Base-by-base conservation (phyloP, 345 rosid genomes). In the Lepidium aucheri region DNA sequence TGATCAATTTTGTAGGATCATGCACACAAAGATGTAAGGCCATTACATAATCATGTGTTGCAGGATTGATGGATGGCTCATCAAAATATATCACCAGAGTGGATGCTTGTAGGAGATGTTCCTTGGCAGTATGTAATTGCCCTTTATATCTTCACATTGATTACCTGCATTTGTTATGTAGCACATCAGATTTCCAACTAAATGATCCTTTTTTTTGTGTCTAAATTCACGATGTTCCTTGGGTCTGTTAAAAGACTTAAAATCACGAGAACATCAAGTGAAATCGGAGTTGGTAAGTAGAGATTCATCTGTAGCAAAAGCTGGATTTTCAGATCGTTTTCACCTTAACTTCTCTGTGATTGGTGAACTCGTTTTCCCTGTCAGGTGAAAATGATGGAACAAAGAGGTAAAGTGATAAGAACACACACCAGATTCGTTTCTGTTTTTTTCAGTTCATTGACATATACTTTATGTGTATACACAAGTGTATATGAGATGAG, bases 81-180 rank as follows among this genome's bases (percentile, higher is more conserved):
- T 85, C 83, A 17, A 90, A 81, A 26, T 86, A 81, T 73, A 85
- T 86, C 41, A 84, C 88, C 34, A 82, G 98, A 93, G 76, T 93
- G 97, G 97, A 90, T 93, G 97, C 97, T 93, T 43, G 90, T 86
- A 46, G 98, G 98, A 63, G 98, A 88, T 79, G 96, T 90, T 67
- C 98, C 98, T 36, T 93, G 98, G 98, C 79, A 77, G 98, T 90
- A 84, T 16, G 84, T 73, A 42, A 45, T 28, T 22, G 2, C 8
- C 4, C 46, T 20, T 38, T 6, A 4, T 12, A 26, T 16, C 26
- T 26, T 36, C 33, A 7, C 22, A 5, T 12, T 55, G 20, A 40
- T 49, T 40, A 16, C 63, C n/a, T 54, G 28, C 34, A 22, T 64
- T 39, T 65, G 22, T 41, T 40, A 40, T 64, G 10, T 15, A 8